Evolutionary conservation across 2,329 filamentous ascomycete species (phyloP), one percentile per base, ranked within the genome.

Genomic region (Aspergillus ruber): DNA sequence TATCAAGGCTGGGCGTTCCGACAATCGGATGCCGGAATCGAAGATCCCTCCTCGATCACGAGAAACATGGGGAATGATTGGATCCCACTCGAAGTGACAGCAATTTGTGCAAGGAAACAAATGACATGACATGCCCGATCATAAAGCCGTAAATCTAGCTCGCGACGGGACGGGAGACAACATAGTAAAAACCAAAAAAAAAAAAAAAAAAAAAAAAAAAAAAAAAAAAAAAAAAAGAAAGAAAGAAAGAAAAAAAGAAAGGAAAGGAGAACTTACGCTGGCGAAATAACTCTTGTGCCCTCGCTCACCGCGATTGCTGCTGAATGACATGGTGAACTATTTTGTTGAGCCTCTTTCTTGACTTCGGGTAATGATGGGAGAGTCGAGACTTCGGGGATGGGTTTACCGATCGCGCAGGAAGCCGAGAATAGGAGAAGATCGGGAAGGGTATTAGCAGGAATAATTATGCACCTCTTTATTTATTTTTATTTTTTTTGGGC

Each of bases 221-320:
- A 46, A 41, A 39, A 46, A 46, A 41, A 49, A 44, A 25, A 48
- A 49, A 44, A 44, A 51, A 44, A 46, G 32, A 46, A 45, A 44
- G 42, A 45, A 2, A 20, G 4, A 50, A 48, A 50, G 42, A 25
- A 29, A 46, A 38, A 20, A 23, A 47, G 23, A 36, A 41, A 44
- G 44, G 39, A 45, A 40, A 39, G 25, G 41, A 33, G 21, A 36
- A 65, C 65, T 64, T 55, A 68, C 65, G 51, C 61, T 63, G 39
- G 63, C 63, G 53, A 63, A 66, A 46, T 62, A 68, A 50, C 58
- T 66, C 53, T 65, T 66, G 53, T 61, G 58, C n/a, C 60, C 60
- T 38, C 61, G 62, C 41, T 61, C 59, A 47, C 61, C 57, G 40
- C 58, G 62, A 4, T 17, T 18, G 18, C 36, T 35, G 18, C 61